Evolutionary conservation across 2,329 filamentous ascomycete species (phyloP), one percentile per base, ranked within the genome.

Genomic region (Ceratocystis huliohia): DNA sequence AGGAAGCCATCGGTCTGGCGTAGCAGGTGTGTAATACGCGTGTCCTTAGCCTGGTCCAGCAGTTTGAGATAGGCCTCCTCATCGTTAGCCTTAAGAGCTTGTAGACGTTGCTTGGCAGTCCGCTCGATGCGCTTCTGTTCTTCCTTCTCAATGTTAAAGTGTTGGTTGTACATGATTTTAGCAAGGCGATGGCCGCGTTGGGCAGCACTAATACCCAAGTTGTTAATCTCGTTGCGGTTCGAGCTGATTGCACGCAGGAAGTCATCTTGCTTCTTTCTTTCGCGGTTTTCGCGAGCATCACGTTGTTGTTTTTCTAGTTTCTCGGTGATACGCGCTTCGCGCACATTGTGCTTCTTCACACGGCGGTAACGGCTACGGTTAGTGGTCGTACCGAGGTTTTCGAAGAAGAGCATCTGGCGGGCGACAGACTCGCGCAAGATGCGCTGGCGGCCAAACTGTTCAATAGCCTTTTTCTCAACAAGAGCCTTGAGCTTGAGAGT

Each of bases 271-370:
- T 95, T 96, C 85, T 96, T 94, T 85, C 96, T 96, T 78, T 99
- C 94, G 69, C 95, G 89, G 70, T 89, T 90, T 78, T 97, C 93
- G 67, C 94, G 89, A 53, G 92, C 93, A 75, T 97, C 93, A 67
- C 94, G 90, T 75, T 99, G 94, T 75, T 99, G 92, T 79, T 97
- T 97, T 83, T 99, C 94, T 1, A 99, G 85, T 77, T 96, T 99
- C 82, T 99, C 94, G 0, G 94, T 99, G 70, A 99, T 95, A 67
- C 93, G 88, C 66, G 94, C 94, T 77, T 99, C 94, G 45, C 93
- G 88, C 63, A 97, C 82, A 63, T 88, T 96, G 76, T 96, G 93
- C 79, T 96, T 97, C 87, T 99, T 99, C 80, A 94, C 88, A 63
- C 94, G 87, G 45, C 94, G 88, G 75, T 96, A 96, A 72, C 87